Percentiles rank a stretch among this genome's conserved stretches.
Evolutionary conservation across 2,329 filamentous ascomycete genomes (phyloP).

Genomic region (Phyllosticta citriasiana): DNA sequence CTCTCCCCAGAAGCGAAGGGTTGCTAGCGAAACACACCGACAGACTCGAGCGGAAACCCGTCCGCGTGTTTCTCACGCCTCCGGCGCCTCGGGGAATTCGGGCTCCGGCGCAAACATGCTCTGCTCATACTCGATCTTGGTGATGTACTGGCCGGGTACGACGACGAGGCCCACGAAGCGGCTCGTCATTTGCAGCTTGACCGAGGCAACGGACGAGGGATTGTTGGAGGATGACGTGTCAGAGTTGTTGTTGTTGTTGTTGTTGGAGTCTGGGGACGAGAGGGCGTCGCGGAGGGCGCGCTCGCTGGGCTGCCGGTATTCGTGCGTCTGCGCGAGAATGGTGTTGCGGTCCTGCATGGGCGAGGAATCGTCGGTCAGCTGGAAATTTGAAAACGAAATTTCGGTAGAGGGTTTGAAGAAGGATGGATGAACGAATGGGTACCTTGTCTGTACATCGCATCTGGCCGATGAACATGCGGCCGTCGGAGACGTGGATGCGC

Average conservation of each 20-base stretch:
- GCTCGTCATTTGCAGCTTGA: slow-evolving; percentile 61
- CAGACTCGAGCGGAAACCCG: not conserved
- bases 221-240: slow-evolving; percentile 15
- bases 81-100: not conserved
- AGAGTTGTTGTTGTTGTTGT: too few relatives aligned
- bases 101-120: slow-evolving; percentile 11
- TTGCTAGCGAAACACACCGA: not conserved
- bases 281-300: slow-evolving; percentile 32
- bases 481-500: slow-evolving; percentile 70
- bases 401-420: not conserved
- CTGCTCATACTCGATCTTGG: slow-evolving; percentile 80
- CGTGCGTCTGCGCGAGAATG: slow-evolving; percentile 74
- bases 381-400: not conserved
- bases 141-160: slow-evolving; percentile 76
- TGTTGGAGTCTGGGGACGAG: slow-evolving; percentile 30
- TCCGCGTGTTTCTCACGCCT: not conserved
- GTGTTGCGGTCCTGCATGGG: slow-evolving; percentile 67
- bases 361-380: not conserved
- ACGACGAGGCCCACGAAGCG: slow-evolving; percentile 85
- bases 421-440: slow-evolving; percentile 11
- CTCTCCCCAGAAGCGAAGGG: not conserved
- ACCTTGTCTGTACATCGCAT: slow-evolving; percentile 95
- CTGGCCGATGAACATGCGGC: slow-evolving; percentile 76
- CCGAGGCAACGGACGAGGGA: slow-evolving; percentile 35
- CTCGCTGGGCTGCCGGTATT: slow-evolving; percentile 65